Base-by-base conservation (phyloP, 1,284 basidiomycete genomes). In the Coriolopsis trogii region DNA sequence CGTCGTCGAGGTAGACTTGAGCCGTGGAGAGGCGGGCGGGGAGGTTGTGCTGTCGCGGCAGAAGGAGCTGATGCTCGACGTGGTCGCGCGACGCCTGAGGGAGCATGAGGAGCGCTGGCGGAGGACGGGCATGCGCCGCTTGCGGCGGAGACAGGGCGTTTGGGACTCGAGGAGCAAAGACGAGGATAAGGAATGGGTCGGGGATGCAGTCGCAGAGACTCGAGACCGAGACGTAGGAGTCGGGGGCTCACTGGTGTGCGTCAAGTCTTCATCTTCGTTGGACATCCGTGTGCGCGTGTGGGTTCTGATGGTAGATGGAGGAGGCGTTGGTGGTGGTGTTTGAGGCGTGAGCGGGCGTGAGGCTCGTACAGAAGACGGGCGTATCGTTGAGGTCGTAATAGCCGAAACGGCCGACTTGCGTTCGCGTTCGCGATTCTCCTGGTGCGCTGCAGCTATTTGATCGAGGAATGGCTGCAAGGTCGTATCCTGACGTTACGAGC, bases 81-180 rank as follows among this genome's bases (percentile, higher is more conserved):
- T 55, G 25, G 61, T 58, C 30, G 61, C 67, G 50, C 70, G 64
- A 6, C 66, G 69, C 44, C 71, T 70, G 33, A 71, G 62, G 10
- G 77, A 75, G 31, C 67, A 60, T 0, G 75, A 72, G 15, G 77
- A 77, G 53, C 66, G 71, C 53, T 70, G 65, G 21, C 70, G 67
- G 9, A 70, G 63, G 24, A 69, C 49, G 16, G 70, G 57, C 63
- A 72, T 67, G 31, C 70, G 68, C 46, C 71, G 69, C 49, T 71
- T 72, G 46, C 73, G 70, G 37, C 73, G 76, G n/a, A 79, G 56
- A 10, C 70, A 69, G 2, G 65, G 62, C 51, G 63, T 61, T 51
- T 59, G 65, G 20, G 50, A 46, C 21, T 29, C 13, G 58, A 51
- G 65, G 0, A 64, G 62, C 1, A 65, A 37, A 28, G 57, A 53